phyloP scores from a whole-genome alignment of 345 rosid genomes.

The Lepidium aucheri region DNA sequence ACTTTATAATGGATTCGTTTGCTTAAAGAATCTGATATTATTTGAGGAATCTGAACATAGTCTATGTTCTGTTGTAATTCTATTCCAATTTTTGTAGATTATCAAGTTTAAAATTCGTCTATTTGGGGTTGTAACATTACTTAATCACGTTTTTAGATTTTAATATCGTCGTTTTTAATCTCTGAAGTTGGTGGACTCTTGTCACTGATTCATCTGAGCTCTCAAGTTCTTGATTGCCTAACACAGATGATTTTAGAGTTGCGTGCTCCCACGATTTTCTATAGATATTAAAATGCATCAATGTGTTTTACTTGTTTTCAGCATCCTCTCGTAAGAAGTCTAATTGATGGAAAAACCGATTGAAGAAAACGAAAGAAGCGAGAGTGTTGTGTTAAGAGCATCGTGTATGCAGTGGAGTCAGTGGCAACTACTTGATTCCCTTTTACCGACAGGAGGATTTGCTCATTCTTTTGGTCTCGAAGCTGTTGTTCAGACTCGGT shows the following conservation, averaged over 20 bases:
- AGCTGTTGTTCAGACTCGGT: constrained; percentile 65
- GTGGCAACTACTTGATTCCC: constrained; percentile 87
- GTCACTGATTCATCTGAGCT: not conserved
- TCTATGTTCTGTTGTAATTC: not conserved
- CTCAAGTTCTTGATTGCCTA: not conserved
- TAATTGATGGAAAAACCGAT: not conserved
- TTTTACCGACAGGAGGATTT: constrained; percentile 88
- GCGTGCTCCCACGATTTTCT: not conserved
- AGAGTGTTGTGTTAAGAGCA: not conserved
- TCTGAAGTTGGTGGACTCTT: not conserved
- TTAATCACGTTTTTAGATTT: not conserved
- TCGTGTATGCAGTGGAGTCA: constrained; percentile 61
- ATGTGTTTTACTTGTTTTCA: not conserved
- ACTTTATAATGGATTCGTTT: not conserved
- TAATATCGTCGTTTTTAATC: not conserved
- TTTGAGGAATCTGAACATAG: not conserved
- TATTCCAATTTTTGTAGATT: not conserved
- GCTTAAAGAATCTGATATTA: not conserved
- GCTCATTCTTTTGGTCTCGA: constrained; percentile 89
- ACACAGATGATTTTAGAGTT: not conserved
- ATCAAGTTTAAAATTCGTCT: not conserved
- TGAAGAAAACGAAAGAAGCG: not conserved
- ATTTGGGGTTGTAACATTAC: not conserved
- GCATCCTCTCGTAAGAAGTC: not conserved
- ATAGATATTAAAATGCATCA: not conserved